phyloP scores from a whole-genome alignment of 768 basidiomycete species.

The Amanita pseudoporphyria region DNA sequence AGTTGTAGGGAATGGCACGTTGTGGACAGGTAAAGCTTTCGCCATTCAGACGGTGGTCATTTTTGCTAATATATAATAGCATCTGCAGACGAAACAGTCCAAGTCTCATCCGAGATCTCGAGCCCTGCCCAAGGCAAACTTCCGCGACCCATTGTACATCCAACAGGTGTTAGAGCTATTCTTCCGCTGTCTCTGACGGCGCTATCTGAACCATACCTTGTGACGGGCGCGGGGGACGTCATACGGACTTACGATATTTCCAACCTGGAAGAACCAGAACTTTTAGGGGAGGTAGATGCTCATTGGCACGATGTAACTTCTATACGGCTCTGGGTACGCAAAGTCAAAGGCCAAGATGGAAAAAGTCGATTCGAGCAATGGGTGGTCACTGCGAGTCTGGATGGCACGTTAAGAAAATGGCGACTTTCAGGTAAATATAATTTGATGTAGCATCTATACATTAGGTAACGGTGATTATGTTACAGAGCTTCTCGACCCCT shows the following conservation, averaged over 20 bases:
- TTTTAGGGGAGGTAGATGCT: slow-evolving; percentile 68
- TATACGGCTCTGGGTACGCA: slow-evolving; percentile 63
- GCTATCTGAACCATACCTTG: slow-evolving; percentile 60
- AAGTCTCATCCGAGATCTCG: slow-evolving; percentile 41
- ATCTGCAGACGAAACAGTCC: slow-evolving; percentile 82
- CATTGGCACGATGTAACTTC: slow-evolving; percentile 88
- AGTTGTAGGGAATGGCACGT: slow-evolving; percentile 48
- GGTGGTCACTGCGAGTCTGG: slow-evolving; percentile 78
- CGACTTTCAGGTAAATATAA: slow-evolving; percentile 45
- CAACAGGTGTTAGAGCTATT: slow-evolving; percentile 59
- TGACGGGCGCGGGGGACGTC: slow-evolving; percentile 80
- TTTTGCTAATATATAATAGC: slow-evolving; percentile 32
- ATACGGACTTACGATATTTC: slow-evolving; percentile 78
- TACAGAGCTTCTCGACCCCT: slow-evolving; percentile 31
- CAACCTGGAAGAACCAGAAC: slow-evolving; percentile 51
- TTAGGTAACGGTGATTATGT: background rate
- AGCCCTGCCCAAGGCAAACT: slow-evolving; percentile 21
- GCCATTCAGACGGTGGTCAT: background rate
- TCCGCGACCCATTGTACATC: slow-evolving; percentile 47
- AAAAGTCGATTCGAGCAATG: slow-evolving; percentile 57
- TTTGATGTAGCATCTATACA: background rate
- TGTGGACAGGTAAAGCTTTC: slow-evolving; percentile 72
- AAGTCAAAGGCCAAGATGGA: slow-evolving; percentile 26
- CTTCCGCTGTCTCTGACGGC: slow-evolving; percentile 58
- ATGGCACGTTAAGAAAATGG: slow-evolving; percentile 86